These are phyloP conservation scores for Podaxis sp. DNA, from an alignment of 768 basidiomycete species.

Conservation along the genomic window DNA sequence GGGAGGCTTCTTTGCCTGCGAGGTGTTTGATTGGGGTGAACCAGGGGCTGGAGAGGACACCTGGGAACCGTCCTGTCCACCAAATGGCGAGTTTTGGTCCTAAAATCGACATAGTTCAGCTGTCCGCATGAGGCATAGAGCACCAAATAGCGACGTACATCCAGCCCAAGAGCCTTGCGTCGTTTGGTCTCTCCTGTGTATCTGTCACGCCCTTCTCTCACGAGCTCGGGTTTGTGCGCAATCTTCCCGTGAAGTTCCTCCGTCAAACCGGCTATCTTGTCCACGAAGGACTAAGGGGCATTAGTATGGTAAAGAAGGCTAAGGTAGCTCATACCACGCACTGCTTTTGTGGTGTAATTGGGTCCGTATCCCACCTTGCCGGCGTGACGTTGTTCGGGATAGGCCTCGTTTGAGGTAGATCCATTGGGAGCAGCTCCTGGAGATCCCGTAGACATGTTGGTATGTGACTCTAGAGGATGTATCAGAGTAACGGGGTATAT, in stretches of 20 bases:
- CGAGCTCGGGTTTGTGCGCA: slow-evolving; percentile 12
- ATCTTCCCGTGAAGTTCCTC: slow-evolving; percentile 16
- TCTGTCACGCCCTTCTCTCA: slow-evolving; percentile 8
- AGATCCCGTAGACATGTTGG: neutral
- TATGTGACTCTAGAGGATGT: too few relatives aligned
- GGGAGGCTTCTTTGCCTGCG: neutral
- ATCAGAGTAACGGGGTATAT: too few relatives aligned
- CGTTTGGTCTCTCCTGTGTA: slow-evolving; percentile 9
- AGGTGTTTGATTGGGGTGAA: neutral
- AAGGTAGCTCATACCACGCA: neutral
- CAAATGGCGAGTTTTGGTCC: neutral
- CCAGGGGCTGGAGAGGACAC: too few relatives aligned
- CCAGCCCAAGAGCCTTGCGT: neutral
- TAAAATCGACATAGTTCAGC: neutral
- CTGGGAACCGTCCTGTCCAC: neutral
- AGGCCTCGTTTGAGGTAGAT: neutral
- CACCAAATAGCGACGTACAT: neutral
- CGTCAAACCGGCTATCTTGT: slow-evolving; percentile 8
- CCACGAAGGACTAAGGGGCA: neutral
- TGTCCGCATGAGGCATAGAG: neutral
- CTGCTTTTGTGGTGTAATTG: neutral
- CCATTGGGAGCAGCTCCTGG: neutral
- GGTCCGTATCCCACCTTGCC: slow-evolving; percentile 13
- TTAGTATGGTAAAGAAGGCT: neutral
- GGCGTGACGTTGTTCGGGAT: slow-evolving; percentile 11